phyloP scores from a whole-genome alignment of 805 yeast genomes.

The Starmerella powellii region DNA sequence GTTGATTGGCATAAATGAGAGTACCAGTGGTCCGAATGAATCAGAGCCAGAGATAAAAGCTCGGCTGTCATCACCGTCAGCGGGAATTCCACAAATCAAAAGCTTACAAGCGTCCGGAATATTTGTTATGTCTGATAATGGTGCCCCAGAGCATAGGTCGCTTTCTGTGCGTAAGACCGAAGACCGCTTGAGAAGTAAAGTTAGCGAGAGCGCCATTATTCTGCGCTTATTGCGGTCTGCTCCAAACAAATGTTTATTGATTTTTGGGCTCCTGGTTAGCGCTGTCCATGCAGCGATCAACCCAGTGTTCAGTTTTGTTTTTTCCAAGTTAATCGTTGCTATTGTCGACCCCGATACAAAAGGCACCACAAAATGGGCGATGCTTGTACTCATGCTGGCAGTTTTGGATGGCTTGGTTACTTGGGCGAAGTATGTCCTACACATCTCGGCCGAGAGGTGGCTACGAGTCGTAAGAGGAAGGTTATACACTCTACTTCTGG shows the following conservation, averaged over 20 bases:
- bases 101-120: no score
- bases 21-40: no score
- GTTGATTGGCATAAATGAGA: no score
- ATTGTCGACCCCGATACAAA: constrained; percentile 37
- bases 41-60: no score
- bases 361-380: constrained; percentile 48
- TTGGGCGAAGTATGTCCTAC: constrained; percentile 42
- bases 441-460: constrained; percentile 58
- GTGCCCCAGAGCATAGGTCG: no score
- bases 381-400: constrained; percentile 51
- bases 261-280: constrained; percentile 43
- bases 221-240: constrained; percentile 2
- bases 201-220: neutral
- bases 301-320: constrained; percentile 69
- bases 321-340: constrained; percentile 56
- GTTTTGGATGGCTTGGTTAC: constrained; percentile 45
- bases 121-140: no score
- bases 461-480: constrained; percentile 40
- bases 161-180: no score
- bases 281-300: constrained; percentile 49
- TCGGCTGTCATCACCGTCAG: no score
- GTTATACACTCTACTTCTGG: constrained; percentile 39
- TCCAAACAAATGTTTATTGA: constrained; percentile 23
- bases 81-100: no score
- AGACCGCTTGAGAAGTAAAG: neutral